A percentile compares a stretch with the other conserved stretches of the same genome.
Evolutionary conservation across 1,139 yeast genomes (phyloP).

Genomic region (Arxiozyma slooffiae): DNA sequence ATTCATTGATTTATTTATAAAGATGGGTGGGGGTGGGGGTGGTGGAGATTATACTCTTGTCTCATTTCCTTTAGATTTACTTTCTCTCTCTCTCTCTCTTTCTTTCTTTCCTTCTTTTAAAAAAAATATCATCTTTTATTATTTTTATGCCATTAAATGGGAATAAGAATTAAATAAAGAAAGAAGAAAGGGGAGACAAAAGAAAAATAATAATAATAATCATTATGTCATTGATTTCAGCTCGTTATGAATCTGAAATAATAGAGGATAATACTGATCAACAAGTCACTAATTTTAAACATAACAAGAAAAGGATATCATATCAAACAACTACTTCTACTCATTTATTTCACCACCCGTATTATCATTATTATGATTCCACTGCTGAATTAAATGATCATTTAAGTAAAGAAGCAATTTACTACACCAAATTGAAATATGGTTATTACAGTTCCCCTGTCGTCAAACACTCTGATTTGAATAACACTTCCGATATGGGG

Average conservation of each 20-base stretch:
- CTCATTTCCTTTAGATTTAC: no score
- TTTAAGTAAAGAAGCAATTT: conserved; percentile 47
- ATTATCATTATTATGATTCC: background rate
- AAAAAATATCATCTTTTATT: no score
- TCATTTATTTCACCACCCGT: background rate
- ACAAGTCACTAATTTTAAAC: background rate
- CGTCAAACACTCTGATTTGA: conserved; percentile 48
- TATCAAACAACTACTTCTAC: background rate
- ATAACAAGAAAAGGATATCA: no score
- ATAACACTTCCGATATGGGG: conserved; percentile 37
- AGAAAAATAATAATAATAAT: no score
- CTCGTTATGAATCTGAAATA: background rate
- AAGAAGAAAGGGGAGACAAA: background rate
- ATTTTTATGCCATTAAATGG: background rate
- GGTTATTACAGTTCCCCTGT: conserved; percentile 69
- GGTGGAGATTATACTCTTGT: no score
- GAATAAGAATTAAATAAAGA: background rate
- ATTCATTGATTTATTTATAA: background rate
- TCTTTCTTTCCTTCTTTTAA: background rate
- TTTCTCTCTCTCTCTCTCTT: background rate
- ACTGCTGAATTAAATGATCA: background rate
- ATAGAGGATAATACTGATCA: background rate
- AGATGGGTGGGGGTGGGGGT: no score
- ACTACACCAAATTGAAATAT: conserved; percentile 64
- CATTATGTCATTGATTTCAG: background rate